Base-by-base conservation (phyloP, 2,329 filamentous ascomycete species). In the Colletotrichum musicola region DNA sequence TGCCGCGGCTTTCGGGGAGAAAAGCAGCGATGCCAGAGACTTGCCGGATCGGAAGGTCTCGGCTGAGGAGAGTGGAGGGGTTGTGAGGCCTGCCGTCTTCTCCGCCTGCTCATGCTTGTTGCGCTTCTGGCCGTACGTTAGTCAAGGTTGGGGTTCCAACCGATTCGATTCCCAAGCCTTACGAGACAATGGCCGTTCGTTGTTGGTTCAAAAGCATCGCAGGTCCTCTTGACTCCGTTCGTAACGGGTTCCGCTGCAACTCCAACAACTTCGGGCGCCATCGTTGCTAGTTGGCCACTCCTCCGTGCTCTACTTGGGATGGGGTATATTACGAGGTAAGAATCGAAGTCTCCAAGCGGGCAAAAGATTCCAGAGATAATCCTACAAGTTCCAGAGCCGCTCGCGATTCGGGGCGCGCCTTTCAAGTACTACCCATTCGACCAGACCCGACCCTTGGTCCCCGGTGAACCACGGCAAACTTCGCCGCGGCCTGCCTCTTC, bases 21-120 rank as follows among this genome's bases (percentile, higher is more conserved):
- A 68, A 2, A 70, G 68, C 14, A 59, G n/a, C 6, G 40, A 60
- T 1, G 55, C 44, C 4, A 70, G 27, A 12, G 55, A 14, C 6
- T 35, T 35, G 13, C 20, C 53, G 22, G 4, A 18, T 3, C 50
- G 30, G n/a, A 38, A 27, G 5, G 22, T 42, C 13, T 47, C 62
- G 10, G 53, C 20, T 3, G 61, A 25, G 16, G 55, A 64, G 2
- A 60, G 25, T 2, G 62, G 62, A 4, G 55, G 62, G 14, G 62
- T 64, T 1, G 62, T 60, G 4, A 62, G 22, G 10, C 57, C 51
- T 1, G 42, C 14, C 9, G 42, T 3, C 20, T 55, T 22, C 10
- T 56, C 57, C 9, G 42, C 20, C 7, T 61, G 57, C 7, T 62
- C 58, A 3, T 46, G 4, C 42, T 50, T 66, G 1, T 38, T 62